Conservation (phyloP, 2,329 filamentous ascomycete species). For the Tolypocladium ophioglossoides region DNA sequence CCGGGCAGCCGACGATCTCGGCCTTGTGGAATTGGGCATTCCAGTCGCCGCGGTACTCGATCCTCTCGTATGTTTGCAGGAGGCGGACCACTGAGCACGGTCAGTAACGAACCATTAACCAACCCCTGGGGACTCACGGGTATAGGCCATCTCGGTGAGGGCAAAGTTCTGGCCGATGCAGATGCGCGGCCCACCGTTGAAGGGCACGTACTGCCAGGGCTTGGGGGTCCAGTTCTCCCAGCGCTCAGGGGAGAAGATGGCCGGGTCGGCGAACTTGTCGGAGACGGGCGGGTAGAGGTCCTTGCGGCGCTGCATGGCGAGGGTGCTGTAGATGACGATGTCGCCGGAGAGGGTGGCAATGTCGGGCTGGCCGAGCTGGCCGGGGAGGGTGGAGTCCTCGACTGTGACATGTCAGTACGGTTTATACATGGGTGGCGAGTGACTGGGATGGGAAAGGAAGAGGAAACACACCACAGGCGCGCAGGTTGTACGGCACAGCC, state of each 20-base stretch:
- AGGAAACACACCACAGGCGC: conserved; percentile 18
- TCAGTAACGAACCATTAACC: neutral
- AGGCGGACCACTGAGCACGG: conserved; percentile 31
- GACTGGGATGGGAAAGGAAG: neutral
- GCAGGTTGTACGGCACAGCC: conserved; percentile 68
- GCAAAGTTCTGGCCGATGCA: conserved; percentile 78
- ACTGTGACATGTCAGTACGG: conserved; percentile 36
- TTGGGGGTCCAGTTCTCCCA: conserved; percentile 55
- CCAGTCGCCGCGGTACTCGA: conserved; percentile 39
- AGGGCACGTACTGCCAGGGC: conserved; percentile 64
- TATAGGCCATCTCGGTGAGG: conserved; percentile 53
- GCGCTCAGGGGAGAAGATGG: conserved; percentile 53
- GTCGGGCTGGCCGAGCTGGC: conserved; percentile 52
- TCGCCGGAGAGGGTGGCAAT: conserved; percentile 54
- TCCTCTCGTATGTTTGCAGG: conserved; percentile 46
- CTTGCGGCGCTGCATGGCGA: conserved; percentile 61
- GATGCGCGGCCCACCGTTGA: conserved; percentile 64
- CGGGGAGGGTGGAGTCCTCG: conserved; percentile 62
- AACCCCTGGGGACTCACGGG: conserved; percentile 4
- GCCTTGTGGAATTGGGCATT: conserved; percentile 31
- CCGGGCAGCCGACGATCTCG: conserved; percentile 32
- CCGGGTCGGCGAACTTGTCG: conserved; percentile 32
- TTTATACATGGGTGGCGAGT: no score
- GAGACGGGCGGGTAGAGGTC: conserved; percentile 48
- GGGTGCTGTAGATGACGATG: conserved; percentile 53